These are phyloP conservation scores for Xylariaceae sp. DNA, from an alignment of 2,329 filamentous ascomycete species.

Conservation along the genomic window DNA sequence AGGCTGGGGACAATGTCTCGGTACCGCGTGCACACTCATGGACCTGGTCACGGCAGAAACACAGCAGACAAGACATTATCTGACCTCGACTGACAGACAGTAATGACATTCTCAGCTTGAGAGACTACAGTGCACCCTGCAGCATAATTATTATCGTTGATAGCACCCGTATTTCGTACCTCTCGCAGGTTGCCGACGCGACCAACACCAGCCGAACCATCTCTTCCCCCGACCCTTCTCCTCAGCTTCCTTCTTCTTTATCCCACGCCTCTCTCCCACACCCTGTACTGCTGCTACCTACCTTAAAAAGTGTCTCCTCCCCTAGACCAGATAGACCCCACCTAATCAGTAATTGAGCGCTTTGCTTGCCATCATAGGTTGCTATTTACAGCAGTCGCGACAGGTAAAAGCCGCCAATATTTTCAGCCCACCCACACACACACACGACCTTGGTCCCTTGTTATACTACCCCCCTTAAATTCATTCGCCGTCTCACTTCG, in stretches of 20 bases:
- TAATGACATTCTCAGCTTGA: no score
- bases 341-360: neutral
- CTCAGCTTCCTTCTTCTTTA: conserved; percentile 1
- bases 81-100: no score
- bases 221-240: conserved; percentile 5
- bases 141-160: no score
- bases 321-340: neutral
- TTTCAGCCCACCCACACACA: conserved; percentile 12
- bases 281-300: neutral
- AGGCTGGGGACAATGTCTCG: no score
- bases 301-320: neutral
- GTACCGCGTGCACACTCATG: no score
- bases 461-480: conserved; percentile 5
- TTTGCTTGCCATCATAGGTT: conserved; percentile 1
- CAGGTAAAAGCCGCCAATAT: conserved; percentile 16
- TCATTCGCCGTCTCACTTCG: conserved; percentile 1
- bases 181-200: conserved; percentile 12
- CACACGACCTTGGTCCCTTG: conserved; percentile 5
- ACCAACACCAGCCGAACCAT: conserved; percentile 13
- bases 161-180: conserved; percentile 3
- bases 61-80: no score
- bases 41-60: no score
- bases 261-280: neutral
- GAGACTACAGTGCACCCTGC: conserved; percentile 8
- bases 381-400: conserved; percentile 16